These are phyloP conservation scores for Acanthamoeba quina DNA, from an alignment of 208 protist genomes.

Conservation along the genomic window DNA sequence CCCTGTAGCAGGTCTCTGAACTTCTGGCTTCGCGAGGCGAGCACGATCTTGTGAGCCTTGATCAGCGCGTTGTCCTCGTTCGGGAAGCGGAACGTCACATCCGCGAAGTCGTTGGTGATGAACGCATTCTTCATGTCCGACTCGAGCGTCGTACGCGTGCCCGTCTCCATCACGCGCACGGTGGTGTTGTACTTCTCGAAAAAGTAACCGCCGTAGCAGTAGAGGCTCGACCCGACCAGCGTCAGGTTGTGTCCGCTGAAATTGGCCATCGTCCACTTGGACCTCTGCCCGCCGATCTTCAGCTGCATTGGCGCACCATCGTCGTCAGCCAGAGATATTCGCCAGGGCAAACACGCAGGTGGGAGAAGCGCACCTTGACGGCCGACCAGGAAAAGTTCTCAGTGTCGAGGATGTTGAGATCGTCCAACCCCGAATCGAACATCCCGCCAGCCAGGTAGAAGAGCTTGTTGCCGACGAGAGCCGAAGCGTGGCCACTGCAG, in stretches of 20 bases:
- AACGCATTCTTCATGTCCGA: conserved; percentile 63
- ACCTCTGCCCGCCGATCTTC: conserved; percentile 28
- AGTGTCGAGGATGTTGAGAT: conserved; percentile 43
- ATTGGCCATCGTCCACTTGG: conserved; percentile 63
- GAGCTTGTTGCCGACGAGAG: conserved; percentile 36
- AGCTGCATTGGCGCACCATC: background rate
- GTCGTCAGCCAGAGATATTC: background rate
- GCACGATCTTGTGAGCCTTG: conserved; percentile 49
- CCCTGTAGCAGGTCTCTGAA: conserved; percentile 11
- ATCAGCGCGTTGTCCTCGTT: conserved; percentile 25
- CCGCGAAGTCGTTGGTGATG: conserved; percentile 24
- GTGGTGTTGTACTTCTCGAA: conserved; percentile 67
- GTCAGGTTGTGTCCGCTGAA: conserved; percentile 62
- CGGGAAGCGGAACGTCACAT: conserved; percentile 62
- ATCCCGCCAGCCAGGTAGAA: conserved; percentile 60
- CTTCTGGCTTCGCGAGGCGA: conserved; percentile 18
- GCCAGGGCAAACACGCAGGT: background rate
- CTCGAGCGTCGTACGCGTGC: conserved; percentile 25
- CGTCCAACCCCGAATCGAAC: conserved; percentile 48
- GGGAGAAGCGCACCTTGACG: conserved; percentile 26
- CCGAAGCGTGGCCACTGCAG: conserved; percentile 47
- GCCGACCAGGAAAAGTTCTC: conserved; percentile 51
- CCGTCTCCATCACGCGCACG: conserved; percentile 46
- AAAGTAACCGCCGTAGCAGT: conserved; percentile 59
- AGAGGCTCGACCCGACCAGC: conserved; percentile 36